These are phyloP conservation scores for Harringtonia aguacate DNA, from an alignment of 2,329 filamentous ascomycete genomes.

Conservation along the genomic window DNA sequence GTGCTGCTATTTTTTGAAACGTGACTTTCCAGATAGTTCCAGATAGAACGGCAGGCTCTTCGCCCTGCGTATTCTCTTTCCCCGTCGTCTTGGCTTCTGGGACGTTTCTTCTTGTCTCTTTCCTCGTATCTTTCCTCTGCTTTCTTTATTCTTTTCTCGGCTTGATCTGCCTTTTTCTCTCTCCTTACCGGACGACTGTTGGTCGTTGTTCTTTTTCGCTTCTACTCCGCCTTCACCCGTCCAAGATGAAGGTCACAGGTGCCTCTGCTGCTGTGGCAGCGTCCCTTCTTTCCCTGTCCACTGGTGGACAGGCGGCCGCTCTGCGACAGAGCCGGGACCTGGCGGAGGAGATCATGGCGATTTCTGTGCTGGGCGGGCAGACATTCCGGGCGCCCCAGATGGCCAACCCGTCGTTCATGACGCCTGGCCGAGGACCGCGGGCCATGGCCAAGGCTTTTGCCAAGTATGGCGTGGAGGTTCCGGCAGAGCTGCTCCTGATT, in stretches of 20 bases:
- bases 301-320: conserved; percentile 16
- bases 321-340: conserved; percentile 8
- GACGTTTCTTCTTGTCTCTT: too few species aligned
- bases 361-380: conserved; percentile 26
- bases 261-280: conserved; percentile 5
- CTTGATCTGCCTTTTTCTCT: neutral
- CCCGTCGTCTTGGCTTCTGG: too few species aligned
- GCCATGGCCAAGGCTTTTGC: conserved; percentile 22
- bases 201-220: neutral
- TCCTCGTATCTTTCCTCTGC: too few species aligned
- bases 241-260: conserved; percentile 3
- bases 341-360: conserved; percentile 17
- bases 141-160: neutral
- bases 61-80: too few species aligned
- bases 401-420: conserved; percentile 24
- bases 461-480: conserved; percentile 13
- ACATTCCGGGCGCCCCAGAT: conserved; percentile 28
- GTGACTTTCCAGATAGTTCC: too few species aligned
- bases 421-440: conserved; percentile 18
- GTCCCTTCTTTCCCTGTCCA: conserved; percentile 11
- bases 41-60: too few species aligned
- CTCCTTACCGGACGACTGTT: neutral
- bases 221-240: neutral
- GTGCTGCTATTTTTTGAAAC: too few species aligned
- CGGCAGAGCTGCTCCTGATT: conserved; percentile 10